Conservation (phyloP, 2,329 filamentous ascomycete genomes). For the Cordyceps javanica region DNA sequence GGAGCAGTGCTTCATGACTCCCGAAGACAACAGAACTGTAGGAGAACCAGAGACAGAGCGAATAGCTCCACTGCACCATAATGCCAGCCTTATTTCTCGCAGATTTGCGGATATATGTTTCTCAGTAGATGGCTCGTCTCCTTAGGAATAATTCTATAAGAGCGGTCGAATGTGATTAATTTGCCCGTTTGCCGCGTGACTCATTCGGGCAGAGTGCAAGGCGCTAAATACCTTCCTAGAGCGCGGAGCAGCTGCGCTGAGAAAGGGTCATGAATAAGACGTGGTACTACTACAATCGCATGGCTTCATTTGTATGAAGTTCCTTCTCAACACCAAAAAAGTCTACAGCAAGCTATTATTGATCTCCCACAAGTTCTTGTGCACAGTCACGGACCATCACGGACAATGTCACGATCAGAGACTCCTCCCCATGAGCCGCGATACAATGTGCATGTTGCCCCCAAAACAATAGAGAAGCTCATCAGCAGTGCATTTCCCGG, state of each 20-base stretch:
- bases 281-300: too few relatives aligned
- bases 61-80: neutral
- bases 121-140: too few relatives aligned
- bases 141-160: neutral
- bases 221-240: neutral
- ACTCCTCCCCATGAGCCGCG: slow-evolving; percentile 18
- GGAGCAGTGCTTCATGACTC: too few relatives aligned
- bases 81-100: too few relatives aligned
- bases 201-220: neutral
- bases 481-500: slow-evolving; percentile 13
- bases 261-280: too few relatives aligned
- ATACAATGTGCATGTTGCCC: slow-evolving; percentile 16
- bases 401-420: slow-evolving; percentile 11
- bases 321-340: neutral
- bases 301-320: too few relatives aligned
- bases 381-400: neutral
- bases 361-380: neutral
- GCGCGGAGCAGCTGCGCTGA: too few relatives aligned
- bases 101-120: too few relatives aligned
- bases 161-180: neutral
- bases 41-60: neutral
- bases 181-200: neutral
- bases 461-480: slow-evolving; percentile 12
- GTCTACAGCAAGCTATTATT: neutral
- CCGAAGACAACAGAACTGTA: too few relatives aligned